phyloP scores from a whole-genome alignment of 2,329 filamentous ascomycete genomes.

The Beauveria sp. region DNA sequence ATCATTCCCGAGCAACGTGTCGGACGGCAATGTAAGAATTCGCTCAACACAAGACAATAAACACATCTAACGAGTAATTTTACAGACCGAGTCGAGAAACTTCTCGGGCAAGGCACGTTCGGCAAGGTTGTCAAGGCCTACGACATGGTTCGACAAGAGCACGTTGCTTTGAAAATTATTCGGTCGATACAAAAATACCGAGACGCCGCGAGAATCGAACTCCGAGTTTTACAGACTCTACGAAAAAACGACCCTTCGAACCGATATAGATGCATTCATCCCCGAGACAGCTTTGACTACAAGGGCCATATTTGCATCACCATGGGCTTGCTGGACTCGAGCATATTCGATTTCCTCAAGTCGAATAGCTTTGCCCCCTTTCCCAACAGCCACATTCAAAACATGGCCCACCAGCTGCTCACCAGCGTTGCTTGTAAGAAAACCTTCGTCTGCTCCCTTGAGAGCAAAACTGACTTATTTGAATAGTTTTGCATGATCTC shows the following conservation, averaged over 20 bases:
- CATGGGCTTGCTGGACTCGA: slow-evolving; percentile 9
- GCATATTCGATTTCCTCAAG: slow-evolving; percentile 11
- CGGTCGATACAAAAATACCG: slow-evolving; percentile 12
- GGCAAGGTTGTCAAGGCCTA: slow-evolving; percentile 10
- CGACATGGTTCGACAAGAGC: slow-evolving; percentile 7
- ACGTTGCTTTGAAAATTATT: slow-evolving; percentile 11
- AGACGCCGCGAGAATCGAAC: slow-evolving; percentile 8
- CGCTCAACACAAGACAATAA: too few species aligned
- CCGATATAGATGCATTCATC: slow-evolving; percentile 10
- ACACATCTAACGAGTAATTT: neutral
- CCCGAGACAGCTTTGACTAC: slow-evolving; percentile 11
- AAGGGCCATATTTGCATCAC: slow-evolving; percentile 11
- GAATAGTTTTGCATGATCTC: slow-evolving; percentile 80
- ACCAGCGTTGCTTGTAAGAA: slow-evolving; percentile 12
- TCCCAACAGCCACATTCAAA: slow-evolving; percentile 11
- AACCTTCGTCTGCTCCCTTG: neutral
- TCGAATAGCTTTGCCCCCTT: slow-evolving; percentile 10
- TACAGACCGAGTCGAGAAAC: slow-evolving; percentile 9
- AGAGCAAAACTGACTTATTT: slow-evolving; percentile 13
- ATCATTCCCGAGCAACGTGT: slow-evolving; percentile 61
- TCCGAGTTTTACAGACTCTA: slow-evolving; percentile 8
- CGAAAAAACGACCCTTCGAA: slow-evolving; percentile 7
- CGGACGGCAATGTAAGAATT: slow-evolving; percentile 5
- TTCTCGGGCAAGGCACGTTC: slow-evolving; percentile 9
- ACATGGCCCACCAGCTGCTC: slow-evolving; percentile 10